Conservation (phyloP, 345 rosid genomes). For the Bruguiera sexangula region DNA sequence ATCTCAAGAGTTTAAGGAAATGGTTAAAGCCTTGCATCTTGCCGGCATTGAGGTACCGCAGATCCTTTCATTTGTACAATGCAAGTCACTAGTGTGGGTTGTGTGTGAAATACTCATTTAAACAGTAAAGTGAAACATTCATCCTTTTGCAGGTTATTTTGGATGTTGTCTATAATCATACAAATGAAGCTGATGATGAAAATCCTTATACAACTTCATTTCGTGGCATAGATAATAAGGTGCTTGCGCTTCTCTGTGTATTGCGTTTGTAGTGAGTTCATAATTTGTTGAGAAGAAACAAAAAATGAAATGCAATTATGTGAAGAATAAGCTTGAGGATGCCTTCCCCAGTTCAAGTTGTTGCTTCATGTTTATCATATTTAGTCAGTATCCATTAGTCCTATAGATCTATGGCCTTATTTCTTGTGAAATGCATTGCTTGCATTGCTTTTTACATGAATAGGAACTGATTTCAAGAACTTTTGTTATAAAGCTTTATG, state of each 20-base stretch:
- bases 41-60: slow-evolving; percentile 83
- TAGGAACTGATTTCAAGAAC: not conserved
- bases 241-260: slow-evolving; percentile 12
- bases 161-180: slow-evolving; percentile 96
- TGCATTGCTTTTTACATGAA: not conserved
- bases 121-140: slow-evolving; percentile 15
- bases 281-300: too few species aligned
- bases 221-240: slow-evolving; percentile 97
- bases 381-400: not conserved
- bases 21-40: slow-evolving; percentile 89
- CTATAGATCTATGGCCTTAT: not conserved
- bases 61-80: slow-evolving; percentile 4
- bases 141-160: slow-evolving; percentile 61
- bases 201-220: slow-evolving; percentile 85
- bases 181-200: slow-evolving; percentile 86
- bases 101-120: not conserved
- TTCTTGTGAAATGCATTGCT: not conserved
- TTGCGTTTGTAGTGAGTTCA: not conserved
- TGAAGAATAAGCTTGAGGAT: not conserved
- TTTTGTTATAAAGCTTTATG: not conserved
- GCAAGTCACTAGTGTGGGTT: slow-evolving; percentile 2
- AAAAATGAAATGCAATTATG: not conserved
- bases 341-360: not conserved
- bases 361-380: not conserved
- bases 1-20: slow-evolving; percentile 77